Evolutionary conservation across 2,329 filamentous ascomycete genomes (phyloP).

Genomic region (Grosmannia serpens): DNA sequence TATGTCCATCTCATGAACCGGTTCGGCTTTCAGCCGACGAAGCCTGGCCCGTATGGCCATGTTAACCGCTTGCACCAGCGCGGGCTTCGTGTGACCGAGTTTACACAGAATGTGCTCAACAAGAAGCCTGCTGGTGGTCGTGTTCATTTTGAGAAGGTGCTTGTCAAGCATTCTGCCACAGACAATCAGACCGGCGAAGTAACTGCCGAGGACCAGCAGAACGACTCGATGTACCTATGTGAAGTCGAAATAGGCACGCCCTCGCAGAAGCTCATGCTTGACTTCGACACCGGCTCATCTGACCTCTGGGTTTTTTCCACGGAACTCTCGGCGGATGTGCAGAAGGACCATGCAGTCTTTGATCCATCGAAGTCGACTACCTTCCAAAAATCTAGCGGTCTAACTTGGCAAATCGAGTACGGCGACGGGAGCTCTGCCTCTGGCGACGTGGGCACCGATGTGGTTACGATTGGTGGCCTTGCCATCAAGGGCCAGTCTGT

Average conservation of each 20-base stretch:
- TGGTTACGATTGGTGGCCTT: slow-evolving; percentile 49
- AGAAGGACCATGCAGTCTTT: slow-evolving; percentile 41
- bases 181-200: slow-evolving; percentile 32
- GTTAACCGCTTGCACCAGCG: slow-evolving; percentile 34
- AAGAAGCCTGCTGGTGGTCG: slow-evolving; percentile 33
- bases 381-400: slow-evolving; percentile 35
- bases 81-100: slow-evolving; percentile 24
- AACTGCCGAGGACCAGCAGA: slow-evolving; percentile 52
- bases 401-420: slow-evolving; percentile 55
- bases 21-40: slow-evolving; percentile 24
- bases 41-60: slow-evolving; percentile 47
- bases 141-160: slow-evolving; percentile 30
- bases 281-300: slow-evolving; percentile 61
- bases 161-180: slow-evolving; percentile 25
- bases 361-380: slow-evolving; percentile 49
- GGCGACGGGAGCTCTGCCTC: slow-evolving; percentile 57
- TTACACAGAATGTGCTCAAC: not conserved
- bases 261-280: slow-evolving; percentile 46
- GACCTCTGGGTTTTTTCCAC: slow-evolving; percentile 57
- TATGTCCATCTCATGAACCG: slow-evolving; percentile 51
- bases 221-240: slow-evolving; percentile 54
- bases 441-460: slow-evolving; percentile 53
- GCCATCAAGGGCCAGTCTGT: slow-evolving; percentile 49
- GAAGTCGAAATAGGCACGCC: slow-evolving; percentile 55
- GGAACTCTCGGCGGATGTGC: slow-evolving; percentile 26